Base-by-base conservation (phyloP, 768 basidiomycete species). In the Atractiella rhizophila region DNA sequence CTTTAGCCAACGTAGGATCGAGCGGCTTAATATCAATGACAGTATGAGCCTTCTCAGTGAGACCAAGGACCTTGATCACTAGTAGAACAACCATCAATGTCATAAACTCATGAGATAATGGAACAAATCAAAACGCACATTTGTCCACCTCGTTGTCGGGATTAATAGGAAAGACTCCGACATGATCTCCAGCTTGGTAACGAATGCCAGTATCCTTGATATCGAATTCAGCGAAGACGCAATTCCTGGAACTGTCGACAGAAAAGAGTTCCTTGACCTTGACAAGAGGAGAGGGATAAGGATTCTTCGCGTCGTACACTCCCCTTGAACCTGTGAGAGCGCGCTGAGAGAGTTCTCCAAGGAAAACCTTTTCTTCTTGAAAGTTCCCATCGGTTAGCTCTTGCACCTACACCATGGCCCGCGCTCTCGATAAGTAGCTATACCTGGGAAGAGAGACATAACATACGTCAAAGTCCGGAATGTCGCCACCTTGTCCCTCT, bases 161-260 rank as follows among this genome's bases (percentile, higher is more conserved):
- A 61, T 98, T 98, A 42, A 73, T 71, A 11, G 91, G 88, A 88
- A 88, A 98, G 39, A 98, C 70, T 44, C 83, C 91, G 49, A 91
- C 74, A 55, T 98, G 91, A 58, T 98, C 91, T 40, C 91, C 91
- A 45, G 94, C 85, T 58, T 96, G 88, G 60, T 98, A 98, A n/a
- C 76, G 81, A 54, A 96, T 80, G 28, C 86, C 86, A 31, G 85
- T 85, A 15, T 80, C 81, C 60, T 86, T 81, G 24, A 79, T 83
- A 60, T 73, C 73, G 53, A 98, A 74, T 56, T 96, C 91, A 54
- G 86, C 65, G 55, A 91, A 85, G 16, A 94, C 74, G 55, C 91
- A 96, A 59, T 86, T 91, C 34, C 91, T 71, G 47, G 76, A 75
- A 6, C 64, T 65, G 29, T 62, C 63, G n/a, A 61, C 56, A n/a